Conservation (phyloP, 495 filamentous ascomycete genomes). For the Neurospora hispaniola region DNA sequence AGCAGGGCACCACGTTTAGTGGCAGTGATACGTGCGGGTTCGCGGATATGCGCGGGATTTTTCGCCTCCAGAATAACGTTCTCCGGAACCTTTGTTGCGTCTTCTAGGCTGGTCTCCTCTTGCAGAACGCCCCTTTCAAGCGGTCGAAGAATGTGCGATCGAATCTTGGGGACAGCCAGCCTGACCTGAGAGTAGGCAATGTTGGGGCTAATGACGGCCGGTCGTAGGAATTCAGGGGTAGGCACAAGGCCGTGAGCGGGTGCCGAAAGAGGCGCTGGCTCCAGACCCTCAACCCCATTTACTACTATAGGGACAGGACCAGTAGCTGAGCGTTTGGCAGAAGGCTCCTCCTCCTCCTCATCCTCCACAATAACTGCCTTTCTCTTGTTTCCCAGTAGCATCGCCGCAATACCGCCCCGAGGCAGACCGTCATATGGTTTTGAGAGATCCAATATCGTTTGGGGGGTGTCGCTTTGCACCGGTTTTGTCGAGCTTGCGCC, state of each 20-base stretch:
- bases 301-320: conserved; percentile 64
- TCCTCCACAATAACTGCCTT: conserved; percentile 61
- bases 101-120: conserved; percentile 38
- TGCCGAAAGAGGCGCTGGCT: conserved; percentile 49
- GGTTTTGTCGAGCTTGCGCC: conserved; percentile 52
- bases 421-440: conserved; percentile 92
- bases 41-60: conserved; percentile 49
- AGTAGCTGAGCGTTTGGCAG: conserved; percentile 53
- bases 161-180: conserved; percentile 78
- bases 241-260: conserved; percentile 49
- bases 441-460: conserved; percentile 80
- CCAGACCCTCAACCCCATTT: conserved; percentile 66
- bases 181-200: conserved; percentile 76
- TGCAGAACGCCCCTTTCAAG: conserved; percentile 43
- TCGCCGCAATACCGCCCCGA: conserved; percentile 71
- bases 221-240: conserved; percentile 78
- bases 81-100: conserved; percentile 50
- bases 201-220: conserved; percentile 72
- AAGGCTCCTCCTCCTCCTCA: conserved; percentile 47
- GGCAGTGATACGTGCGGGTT: conserved; percentile 73
- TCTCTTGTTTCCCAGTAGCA: conserved; percentile 89
- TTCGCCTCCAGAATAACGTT: conserved; percentile 41
- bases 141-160: conserved; percentile 63
- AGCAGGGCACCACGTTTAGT: conserved; percentile 72
- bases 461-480: conserved; percentile 61